Base-by-base conservation (phyloP, 345 rosid genomes). In the Camelina neglecta region DNA sequence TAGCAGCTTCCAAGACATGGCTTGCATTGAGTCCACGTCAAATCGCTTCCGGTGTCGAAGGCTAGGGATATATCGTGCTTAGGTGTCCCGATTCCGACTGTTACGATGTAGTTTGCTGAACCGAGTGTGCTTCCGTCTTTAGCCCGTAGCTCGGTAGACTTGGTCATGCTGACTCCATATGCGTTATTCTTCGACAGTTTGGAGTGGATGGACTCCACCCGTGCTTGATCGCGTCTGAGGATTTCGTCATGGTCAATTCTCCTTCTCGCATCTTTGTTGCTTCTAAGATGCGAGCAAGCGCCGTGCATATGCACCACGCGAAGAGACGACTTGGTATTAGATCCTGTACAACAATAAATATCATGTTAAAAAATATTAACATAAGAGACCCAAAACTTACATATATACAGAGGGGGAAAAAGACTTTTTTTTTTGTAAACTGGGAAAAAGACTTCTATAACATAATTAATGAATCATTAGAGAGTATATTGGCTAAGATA, bases 11-110 rank as follows among this genome's bases (percentile, higher is more conserved):
- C 10, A 2, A 15, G 74, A 31, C 93, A 88, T 6, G 89, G 89
- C 41, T 72, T n/a, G 8, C 91, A 87, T 26, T 85, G 88, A 0
- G 82, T 86, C 91, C 94, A 87, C 0, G 94, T 87, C 51, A 89
- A 41, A 70, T 81, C 86, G 15, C 94, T 87, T 9, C 91, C 94
- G 0, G 91, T 87, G 67, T 87, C 91, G 29, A 86, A 87, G 12
- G 73, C 12, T 33, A 89, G 82, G 0, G 88, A 68, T 5, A 83
- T n/a, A 1, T 82, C 81, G 55, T 75, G 69, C 38, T 84, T 86
- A 0, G 94, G 94, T 11, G 82, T 81, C 23, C 91, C 94, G 2
- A 89, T 64, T 24, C 88, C 88, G 16, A 89, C 78, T 0, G 83
- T 82, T 1, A 86, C 90, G 6, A 89, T n/a, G 68, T 69, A 89